Conservation (phyloP, 306 rosid genomes). For the Vigna trinervia region DNA sequence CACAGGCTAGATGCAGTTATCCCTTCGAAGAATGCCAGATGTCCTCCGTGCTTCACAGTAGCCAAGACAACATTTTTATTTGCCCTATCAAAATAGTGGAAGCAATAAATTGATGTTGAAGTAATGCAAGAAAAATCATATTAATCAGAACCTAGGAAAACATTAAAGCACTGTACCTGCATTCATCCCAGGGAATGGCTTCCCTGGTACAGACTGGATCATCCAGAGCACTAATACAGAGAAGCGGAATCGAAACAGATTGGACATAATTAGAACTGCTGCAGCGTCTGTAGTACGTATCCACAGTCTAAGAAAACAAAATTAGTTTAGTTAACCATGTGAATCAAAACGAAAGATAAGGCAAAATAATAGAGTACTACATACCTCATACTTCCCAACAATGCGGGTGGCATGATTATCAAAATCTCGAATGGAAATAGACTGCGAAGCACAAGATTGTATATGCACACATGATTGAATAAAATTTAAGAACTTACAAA, state of each 20-base stretch:
- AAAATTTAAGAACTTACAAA: conserved; percentile 5
- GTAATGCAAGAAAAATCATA: conserved; percentile 33
- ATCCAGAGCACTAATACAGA: conserved; percentile 92
- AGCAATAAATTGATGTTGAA: conserved; percentile 3
- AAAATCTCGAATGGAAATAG: conserved; percentile 88
- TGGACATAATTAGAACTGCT: conserved; percentile 78
- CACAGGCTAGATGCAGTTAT: conserved; percentile 78
- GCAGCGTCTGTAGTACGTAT: conserved; percentile 86
- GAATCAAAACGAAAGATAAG: conserved; percentile 16
- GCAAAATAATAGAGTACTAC: conserved; percentile 35
- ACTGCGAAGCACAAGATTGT: conserved; percentile 56
- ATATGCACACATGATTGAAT: conserved; percentile 33
- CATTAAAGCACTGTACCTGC: conserved; percentile 71
- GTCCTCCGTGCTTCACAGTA: conserved; percentile 80
- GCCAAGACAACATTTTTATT: conserved; percentile 78
- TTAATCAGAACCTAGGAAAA: conserved; percentile 16
- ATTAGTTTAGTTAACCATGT: conserved; percentile 28
- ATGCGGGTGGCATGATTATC: conserved; percentile 85
- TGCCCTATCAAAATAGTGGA: conserved; percentile 54
- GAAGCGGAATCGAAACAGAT: conserved; percentile 88
- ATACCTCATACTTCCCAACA: conserved; percentile 91
- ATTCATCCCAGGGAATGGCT: conserved; percentile 99
- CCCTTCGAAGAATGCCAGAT: conserved; percentile 90
- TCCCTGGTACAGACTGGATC: conserved; percentile 96
- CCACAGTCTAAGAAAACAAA: conserved; percentile 78